Percentiles rank a stretch among this genome's conserved stretches.
phyloP scores from a whole-genome alignment of 768 basidiomycete species.

The Candolleomyces aberdarensis region DNA sequence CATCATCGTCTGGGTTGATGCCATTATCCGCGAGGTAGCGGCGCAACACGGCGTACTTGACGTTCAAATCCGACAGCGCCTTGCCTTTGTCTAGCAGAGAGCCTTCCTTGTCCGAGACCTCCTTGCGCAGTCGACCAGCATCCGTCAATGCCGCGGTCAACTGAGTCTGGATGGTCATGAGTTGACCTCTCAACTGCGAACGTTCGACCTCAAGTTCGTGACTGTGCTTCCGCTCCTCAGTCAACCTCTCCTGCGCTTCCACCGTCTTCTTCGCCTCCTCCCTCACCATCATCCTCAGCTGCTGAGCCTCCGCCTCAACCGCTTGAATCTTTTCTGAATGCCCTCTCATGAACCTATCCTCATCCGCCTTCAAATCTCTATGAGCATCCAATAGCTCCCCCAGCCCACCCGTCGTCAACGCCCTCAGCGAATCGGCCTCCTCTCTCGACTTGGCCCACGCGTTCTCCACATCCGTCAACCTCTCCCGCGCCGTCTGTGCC shows the following conservation, averaged over 20 bases:
- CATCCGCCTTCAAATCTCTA: conserved; percentile 79
- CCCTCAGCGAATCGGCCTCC: conserved; percentile 88
- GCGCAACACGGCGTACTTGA: conserved; percentile 77
- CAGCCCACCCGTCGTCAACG: conserved; percentile 80
- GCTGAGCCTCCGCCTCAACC: conserved; percentile 72
- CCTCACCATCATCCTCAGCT: conserved; percentile 76
- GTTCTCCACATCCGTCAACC: conserved; percentile 80
- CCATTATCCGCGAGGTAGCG: conserved; percentile 89
- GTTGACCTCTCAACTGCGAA: conserved; percentile 64
- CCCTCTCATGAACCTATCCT: conserved; percentile 70
- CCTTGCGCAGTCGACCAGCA: conserved; percentile 65
- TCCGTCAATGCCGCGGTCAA: conserved; percentile 68
- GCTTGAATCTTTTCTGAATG: conserved; percentile 82
- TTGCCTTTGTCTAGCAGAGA: conserved; percentile 61
- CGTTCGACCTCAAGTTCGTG: conserved; percentile 66
- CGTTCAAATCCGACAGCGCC: conserved; percentile 63
- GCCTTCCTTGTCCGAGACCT: conserved; percentile 62
- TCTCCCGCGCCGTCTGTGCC: conserved; percentile 61
- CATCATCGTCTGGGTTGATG: conserved; percentile 72
- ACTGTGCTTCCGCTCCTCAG: conserved; percentile 62
- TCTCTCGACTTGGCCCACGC: conserved; percentile 90
- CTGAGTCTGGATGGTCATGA: conserved; percentile 71
- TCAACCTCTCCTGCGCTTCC: conserved; percentile 60
- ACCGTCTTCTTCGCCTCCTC: conserved; percentile 73
- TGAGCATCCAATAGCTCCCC: conserved; percentile 88